A percentile compares a stretch with the other conserved stretches of the same genome.
These are phyloP conservation scores for Graphilbum fragrans DNA, from an alignment of 2,329 filamentous ascomycete species.

Conservation along the genomic window DNA sequence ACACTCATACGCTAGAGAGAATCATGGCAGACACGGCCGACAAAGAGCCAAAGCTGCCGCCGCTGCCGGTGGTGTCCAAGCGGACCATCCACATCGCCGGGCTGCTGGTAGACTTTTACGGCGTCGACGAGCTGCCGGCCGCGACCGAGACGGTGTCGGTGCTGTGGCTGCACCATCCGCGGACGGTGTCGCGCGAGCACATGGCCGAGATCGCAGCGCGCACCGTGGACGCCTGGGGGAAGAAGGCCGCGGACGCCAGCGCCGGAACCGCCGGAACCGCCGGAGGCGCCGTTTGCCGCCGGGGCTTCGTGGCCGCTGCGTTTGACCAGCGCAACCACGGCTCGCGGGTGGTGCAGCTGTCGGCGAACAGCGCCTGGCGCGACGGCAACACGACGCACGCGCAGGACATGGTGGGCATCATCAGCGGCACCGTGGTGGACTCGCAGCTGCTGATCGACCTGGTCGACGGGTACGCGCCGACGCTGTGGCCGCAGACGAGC, in stretches of 20 bases:
- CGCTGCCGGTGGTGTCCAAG: constrained; percentile 43
- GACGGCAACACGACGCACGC: constrained; percentile 71
- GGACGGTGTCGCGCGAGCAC: constrained; percentile 54
- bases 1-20: background rate
- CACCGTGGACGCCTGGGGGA: constrained; percentile 56
- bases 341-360: constrained; percentile 49
- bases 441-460: constrained; percentile 64
- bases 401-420: constrained; percentile 79
- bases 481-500: background rate
- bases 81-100: constrained; percentile 63
- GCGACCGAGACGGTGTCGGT: constrained; percentile 50
- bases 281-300: too few relatives aligned
- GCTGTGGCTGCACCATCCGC: constrained; percentile 85
- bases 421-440: constrained; percentile 64
- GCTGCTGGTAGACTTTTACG: constrained; percentile 68
- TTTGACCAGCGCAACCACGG: constrained; percentile 96
- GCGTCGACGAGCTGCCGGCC: constrained; percentile 55
- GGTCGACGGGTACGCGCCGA: constrained; percentile 40
- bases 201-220: constrained; percentile 67
- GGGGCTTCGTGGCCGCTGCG: constrained; percentile 68
- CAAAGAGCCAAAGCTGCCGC: constrained; percentile 17
- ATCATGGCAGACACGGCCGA: constrained; percentile 7
- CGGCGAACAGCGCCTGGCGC: constrained; percentile 69
- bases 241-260: constrained; percentile 15
- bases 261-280: constrained; percentile 12